Evolutionary conservation across 225 moss, liverwort and hornwort species (phyloP), one percentile per base, ranked within the genome.

Genomic region (Pleurozium schreberi): DNA sequence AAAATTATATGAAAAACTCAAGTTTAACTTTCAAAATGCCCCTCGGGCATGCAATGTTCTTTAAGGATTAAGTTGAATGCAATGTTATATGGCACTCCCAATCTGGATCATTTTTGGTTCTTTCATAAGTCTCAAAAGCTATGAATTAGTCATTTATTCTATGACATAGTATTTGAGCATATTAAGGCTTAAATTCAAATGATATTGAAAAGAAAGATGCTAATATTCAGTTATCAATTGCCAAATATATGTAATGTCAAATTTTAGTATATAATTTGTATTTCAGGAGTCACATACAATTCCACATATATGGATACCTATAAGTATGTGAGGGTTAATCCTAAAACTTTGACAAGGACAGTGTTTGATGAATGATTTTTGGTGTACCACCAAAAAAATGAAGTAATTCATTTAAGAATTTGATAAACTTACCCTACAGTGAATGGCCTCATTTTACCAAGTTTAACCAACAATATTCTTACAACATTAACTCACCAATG

Each of bases 371-470:
- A 50, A 75, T 75, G 50, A 33, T 1, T 75, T 49, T 49, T 12
- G n/a, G n/a, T 4, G 31, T 1, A 33, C 0, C 13, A 75, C 1
- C 33, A 8, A 0, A 30, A 8, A 11, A 75, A n/a, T 36, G 4
- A 20, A 38, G 20, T 15, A 33, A 34, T 65, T 33, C 18, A 65
- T 34, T 34, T 4, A 73, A 28, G 1, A 30, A 75, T 19, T 12
- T 33, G 20, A 34, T 34, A 33, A 36, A 34, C 8, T 75, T 50
- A 1, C 2, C 3, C 7, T 50, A 75, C 33, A 0, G 33, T 20
- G 19, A 33, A 30, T n/a, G 7, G 8, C 0, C 8, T 12, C 0
- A 0, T 22, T 52, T 0, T 76, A 36, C 3, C 0, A 34, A 2
- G 2, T 8, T 76, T 34, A 22, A 76, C 20, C 14, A 21, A 14